phyloP scores from a whole-genome alignment of 2,329 filamentous ascomycete species.

The Macrophomina phaseolina region DNA sequence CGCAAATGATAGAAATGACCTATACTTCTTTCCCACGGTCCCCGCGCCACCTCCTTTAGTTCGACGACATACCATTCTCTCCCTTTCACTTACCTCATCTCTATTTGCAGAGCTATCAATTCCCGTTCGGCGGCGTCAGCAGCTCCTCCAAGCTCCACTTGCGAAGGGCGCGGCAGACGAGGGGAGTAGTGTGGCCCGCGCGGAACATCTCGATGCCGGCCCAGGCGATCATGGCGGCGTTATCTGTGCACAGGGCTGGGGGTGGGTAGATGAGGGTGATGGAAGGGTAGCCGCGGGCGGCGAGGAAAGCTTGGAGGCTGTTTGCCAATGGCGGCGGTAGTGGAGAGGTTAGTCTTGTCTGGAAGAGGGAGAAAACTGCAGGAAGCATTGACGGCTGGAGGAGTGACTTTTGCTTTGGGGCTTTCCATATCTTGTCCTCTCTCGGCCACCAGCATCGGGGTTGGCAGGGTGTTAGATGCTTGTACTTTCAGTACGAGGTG shows the following conservation, averaged over 20 bases:
- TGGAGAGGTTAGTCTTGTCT: too few relatives aligned
- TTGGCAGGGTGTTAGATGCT: neutral
- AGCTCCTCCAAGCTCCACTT: conserved; percentile 44
- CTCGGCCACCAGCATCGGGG: too few relatives aligned
- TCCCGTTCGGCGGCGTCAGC: conserved; percentile 10
- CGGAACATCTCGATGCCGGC: conserved; percentile 90
- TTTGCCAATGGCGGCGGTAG: neutral
- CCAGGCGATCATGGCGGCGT: conserved; percentile 98
- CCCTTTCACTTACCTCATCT: neutral
- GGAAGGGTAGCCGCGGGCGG: conserved; percentile 67
- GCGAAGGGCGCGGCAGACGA: conserved; percentile 41
- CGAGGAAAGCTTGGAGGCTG: conserved; percentile 61
- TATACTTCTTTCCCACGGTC: too few relatives aligned
- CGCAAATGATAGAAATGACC: too few relatives aligned
- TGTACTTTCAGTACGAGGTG: neutral
- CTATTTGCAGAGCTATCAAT: neutral
- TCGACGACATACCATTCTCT: neutral
- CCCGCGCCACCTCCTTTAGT: conserved; percentile 20
- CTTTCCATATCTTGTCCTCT: too few relatives aligned
- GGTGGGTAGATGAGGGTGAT: conserved; percentile 77
- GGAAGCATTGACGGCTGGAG: too few relatives aligned
- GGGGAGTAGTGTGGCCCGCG: conserved; percentile 61
- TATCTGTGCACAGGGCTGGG: conserved; percentile 81
- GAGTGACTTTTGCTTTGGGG: too few relatives aligned
- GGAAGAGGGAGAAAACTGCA: too few relatives aligned